Evolutionary conservation across 1,139 yeast species (phyloP).

Genomic region (Yamadazyma oceani): DNA sequence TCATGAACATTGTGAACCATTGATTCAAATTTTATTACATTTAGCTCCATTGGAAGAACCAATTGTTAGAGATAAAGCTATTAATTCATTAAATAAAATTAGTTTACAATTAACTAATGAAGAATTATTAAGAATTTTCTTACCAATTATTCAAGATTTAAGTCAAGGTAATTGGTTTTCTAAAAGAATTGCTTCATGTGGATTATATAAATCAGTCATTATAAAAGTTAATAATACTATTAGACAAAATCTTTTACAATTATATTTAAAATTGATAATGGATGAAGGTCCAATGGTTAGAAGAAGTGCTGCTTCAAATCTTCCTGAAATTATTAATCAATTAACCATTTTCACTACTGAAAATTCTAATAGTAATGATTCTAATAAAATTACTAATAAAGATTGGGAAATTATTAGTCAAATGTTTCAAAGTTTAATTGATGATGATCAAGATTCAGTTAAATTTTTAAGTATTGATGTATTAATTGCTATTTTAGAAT

Average conservation of each 20-base stretch:
- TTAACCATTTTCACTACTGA: constrained; percentile 39
- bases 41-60: constrained; percentile 96
- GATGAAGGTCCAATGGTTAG: constrained; percentile 99
- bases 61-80: constrained; percentile 94
- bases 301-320: constrained; percentile 85
- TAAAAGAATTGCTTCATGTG: constrained; percentile 88
- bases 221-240: constrained; percentile 54
- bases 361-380: constrained; percentile 20
- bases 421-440: constrained; percentile 78
- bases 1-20: constrained; percentile 66
- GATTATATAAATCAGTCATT: constrained; percentile 74
- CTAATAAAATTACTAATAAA: constrained; percentile 35
- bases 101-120: constrained; percentile 63
- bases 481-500: constrained; percentile 68
- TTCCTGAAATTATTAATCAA: constrained; percentile 69
- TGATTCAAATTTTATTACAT: constrained; percentile 84
- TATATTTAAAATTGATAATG: constrained; percentile 68
- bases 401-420: constrained; percentile 76
- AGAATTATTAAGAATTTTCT: constrained; percentile 66
- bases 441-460: constrained; percentile 94
- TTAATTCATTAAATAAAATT: constrained; percentile 75
- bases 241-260: constrained; percentile 61
- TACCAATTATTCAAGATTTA: constrained; percentile 75
- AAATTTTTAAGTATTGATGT: constrained; percentile 88
- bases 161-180: constrained; percentile 95